phyloP scores from a whole-genome alignment of 2,329 filamentous ascomycete genomes.

The Colletotrichum tanaceti region DNA sequence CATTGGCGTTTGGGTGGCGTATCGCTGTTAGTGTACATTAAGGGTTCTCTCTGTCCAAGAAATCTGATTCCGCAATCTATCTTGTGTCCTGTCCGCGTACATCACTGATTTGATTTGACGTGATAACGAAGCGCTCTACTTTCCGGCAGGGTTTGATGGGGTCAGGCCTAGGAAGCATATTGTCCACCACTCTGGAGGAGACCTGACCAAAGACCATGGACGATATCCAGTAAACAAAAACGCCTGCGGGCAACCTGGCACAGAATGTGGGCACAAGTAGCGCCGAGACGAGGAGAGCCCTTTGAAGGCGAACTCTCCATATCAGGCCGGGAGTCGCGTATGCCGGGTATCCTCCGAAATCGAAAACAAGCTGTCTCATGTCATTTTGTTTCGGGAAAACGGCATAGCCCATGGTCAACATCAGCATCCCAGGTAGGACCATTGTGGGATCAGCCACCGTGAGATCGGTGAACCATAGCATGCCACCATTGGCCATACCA shows the following conservation, averaged over 20 bases:
- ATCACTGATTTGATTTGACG: not conserved
- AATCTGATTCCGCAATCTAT: conserved; percentile 10
- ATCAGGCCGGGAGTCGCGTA: conserved; percentile 4
- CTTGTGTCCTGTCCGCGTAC: not conserved
- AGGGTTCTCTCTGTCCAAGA: conserved; percentile 13
- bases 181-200: not conserved
- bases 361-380: conserved; percentile 19
- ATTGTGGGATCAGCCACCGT: conserved; percentile 63
- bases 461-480: conserved; percentile 67
- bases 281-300: conserved; percentile 14
- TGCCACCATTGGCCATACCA: conserved; percentile 60
- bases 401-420: conserved; percentile 13
- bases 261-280: conserved; percentile 49
- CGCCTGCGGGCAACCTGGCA: conserved; percentile 52
- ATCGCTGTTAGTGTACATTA: conserved; percentile 38
- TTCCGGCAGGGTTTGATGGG: not conserved
- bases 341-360: not conserved
- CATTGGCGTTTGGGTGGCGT: conserved; percentile 33
- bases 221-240: conserved; percentile 56
- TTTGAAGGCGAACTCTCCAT: conserved; percentile 26
- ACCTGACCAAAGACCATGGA: conserved; percentile 40
- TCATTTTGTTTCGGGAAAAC: conserved; percentile 10
- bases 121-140: not conserved
- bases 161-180: not conserved
- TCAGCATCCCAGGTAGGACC: conserved; percentile 54